Evolutionary conservation across 1,284 basidiomycete genomes (phyloP).

Genomic region (Ustilago bromivora): DNA sequence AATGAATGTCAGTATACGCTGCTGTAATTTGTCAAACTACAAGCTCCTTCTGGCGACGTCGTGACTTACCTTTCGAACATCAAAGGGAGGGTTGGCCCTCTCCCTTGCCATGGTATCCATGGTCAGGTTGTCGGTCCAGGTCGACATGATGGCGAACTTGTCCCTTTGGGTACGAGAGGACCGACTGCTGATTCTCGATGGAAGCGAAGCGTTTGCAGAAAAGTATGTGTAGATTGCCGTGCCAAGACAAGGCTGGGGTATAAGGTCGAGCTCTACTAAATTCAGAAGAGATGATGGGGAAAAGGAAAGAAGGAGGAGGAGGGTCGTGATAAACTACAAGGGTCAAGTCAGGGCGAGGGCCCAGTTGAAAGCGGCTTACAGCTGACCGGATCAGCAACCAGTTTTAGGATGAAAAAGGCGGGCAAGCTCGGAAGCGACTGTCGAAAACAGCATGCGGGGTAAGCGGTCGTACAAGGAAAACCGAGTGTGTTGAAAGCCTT

Average conservation of each 20-base stretch:
- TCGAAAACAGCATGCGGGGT: conserved; percentile 2
- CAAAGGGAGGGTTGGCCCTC: conserved; percentile 73
- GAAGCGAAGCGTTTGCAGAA: neutral
- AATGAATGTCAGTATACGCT: conserved; percentile 1
- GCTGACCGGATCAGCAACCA: neutral
- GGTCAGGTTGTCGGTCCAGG: conserved; percentile 58
- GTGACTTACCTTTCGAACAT: conserved; percentile 70
- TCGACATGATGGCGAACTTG: conserved; percentile 43
- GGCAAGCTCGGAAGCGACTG: neutral
- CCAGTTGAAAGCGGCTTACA: conserved; percentile 2
- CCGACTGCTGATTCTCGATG: neutral
- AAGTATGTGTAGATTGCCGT: neutral
- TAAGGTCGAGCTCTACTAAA: conserved; percentile 6
- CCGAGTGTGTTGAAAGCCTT: conserved; percentile 15
- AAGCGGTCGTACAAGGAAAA: conserved; percentile 1
- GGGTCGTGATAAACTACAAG: conserved; percentile 9
- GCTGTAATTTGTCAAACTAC: conserved; percentile 34
- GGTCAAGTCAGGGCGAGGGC: neutral
- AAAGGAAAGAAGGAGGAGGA: neutral
- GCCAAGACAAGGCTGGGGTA: conserved; percentile 8
- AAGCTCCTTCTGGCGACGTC: neutral
- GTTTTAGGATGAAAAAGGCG: conserved; percentile 4
- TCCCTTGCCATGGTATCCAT: conserved; percentile 71
- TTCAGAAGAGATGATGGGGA: conserved; percentile 6
- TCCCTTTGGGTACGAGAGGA: conserved; percentile 38